A percentile compares a stretch with the other conserved stretches of the same genome.
These are phyloP conservation scores for Kokia cookei DNA, from an alignment of 441 rosid genomes.

Conservation along the genomic window DNA sequence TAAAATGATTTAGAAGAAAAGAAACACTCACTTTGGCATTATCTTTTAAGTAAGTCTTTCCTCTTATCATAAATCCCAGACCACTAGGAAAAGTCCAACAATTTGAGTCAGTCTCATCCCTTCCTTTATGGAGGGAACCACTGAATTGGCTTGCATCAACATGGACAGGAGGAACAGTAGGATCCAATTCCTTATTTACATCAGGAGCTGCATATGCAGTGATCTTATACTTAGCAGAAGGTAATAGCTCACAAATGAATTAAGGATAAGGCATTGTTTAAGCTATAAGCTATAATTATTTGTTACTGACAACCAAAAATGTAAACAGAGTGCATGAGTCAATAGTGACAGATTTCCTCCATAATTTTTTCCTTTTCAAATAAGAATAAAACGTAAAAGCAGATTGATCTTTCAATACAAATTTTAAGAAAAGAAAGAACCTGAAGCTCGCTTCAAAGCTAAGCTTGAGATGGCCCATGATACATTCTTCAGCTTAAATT, in stretches of 20 bases:
- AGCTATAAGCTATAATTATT: neutral
- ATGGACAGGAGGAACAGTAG: slow-evolving; percentile 34
- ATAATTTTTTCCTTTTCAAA: neutral
- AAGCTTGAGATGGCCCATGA: slow-evolving; percentile 93
- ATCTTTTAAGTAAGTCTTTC: slow-evolving; percentile 90
- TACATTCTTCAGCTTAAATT: slow-evolving; percentile 85
- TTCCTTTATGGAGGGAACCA: slow-evolving; percentile 60
- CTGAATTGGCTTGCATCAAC: slow-evolving; percentile 60
- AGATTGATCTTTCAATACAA: neutral
- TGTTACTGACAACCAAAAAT: neutral
- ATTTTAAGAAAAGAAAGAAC: slow-evolving; percentile 29
- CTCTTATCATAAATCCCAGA: slow-evolving; percentile 89
- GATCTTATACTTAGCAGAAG: slow-evolving; percentile 15
- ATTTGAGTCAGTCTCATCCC: slow-evolving; percentile 63
- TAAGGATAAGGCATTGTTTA: neutral
- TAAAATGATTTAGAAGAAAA: slow-evolving; percentile 6
- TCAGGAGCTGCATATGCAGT: slow-evolving; percentile 44
- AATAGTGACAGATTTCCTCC: neutral
- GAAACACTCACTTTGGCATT: slow-evolving; percentile 59
- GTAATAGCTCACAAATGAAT: neutral
- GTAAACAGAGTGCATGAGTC: neutral
- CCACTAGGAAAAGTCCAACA: slow-evolving; percentile 97
- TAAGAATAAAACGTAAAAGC: neutral
- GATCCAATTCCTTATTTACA: slow-evolving; percentile 67
- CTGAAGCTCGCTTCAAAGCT: slow-evolving; percentile 67